Evolutionary conservation across 2,329 filamentous ascomycete genomes (phyloP), one percentile per base, ranked within the genome.

Genomic region (Talaromyces piceae): DNA sequence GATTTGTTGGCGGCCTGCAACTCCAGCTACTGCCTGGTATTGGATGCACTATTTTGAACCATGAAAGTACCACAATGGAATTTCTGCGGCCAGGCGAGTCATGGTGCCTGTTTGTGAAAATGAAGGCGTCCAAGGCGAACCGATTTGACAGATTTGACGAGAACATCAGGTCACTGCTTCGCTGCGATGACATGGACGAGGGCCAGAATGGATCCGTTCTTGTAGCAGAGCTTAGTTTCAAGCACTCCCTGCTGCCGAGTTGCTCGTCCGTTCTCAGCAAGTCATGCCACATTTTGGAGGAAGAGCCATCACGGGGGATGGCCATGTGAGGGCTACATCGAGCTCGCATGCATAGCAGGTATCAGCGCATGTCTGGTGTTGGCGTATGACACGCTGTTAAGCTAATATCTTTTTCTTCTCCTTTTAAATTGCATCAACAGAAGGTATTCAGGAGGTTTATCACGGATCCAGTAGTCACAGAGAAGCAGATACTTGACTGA

Each of bases 31-130:
- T 41, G 18, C 50, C 45, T 28, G 45, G 44, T 30, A 13, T 39
- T 12, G 27, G 27, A 4, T 51, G 22, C 18, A 28, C 41, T 4
- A 22, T 47, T 8, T 45, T 28, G 22, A 30, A 41, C 25, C 41
- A 45, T 20, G 44, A 27, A 27, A 51, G 20, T 13, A 47, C 37
- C 2, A 33, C 45, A 11, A 43, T 51, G 20, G 50, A 45, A 44
- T 51, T 28, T 7, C 13, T 51, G 20, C 50, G 50, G 7, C 50
- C 50, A 3, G 50, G 50, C 11, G 50, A 51, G 30, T 23, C 22
- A 20, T 51, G 50, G 39, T 43, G 48, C 23, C 27, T 52, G 22
- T 22, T 52, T 7, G 39, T 43, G 20, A 30, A 30, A 22, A 23
- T 45, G 37, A 39, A 27, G 13, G 12, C 22, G 2, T 9, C 22